Evolutionary conservation across 2,329 filamentous ascomycete genomes (phyloP).

Genomic region (Bipolaris gigantea): DNA sequence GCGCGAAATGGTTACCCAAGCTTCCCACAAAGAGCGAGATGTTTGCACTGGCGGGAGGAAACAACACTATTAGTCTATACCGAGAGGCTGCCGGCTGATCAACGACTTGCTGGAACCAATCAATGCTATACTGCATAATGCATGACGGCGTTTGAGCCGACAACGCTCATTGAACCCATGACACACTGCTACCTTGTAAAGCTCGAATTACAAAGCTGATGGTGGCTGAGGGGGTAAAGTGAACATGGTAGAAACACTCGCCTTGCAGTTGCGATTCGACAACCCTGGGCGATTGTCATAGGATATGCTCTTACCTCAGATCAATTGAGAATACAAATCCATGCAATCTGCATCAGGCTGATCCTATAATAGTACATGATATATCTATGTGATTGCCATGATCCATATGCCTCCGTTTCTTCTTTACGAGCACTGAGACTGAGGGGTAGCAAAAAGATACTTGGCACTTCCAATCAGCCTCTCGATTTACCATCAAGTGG

Average conservation of each 20-base stretch:
- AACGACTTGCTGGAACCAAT: neutral
- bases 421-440: too few species aligned
- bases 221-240: neutral
- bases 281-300: too few species aligned
- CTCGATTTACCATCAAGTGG: neutral
- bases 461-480: neutral
- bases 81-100: conserved; percentile 45
- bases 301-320: too few species aligned
- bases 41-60: conserved; percentile 46
- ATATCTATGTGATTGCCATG: too few species aligned
- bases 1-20: conserved; percentile 46
- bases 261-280: too few species aligned
- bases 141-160: neutral
- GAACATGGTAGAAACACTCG: too few species aligned
- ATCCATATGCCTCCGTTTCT: neutral
- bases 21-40: conserved; percentile 42
- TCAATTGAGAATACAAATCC: too few species aligned
- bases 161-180: neutral
- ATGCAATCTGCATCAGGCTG: too few species aligned
- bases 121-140: neutral
- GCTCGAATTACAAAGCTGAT: neutral
- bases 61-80: conserved; percentile 44
- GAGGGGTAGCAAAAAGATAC: neutral
- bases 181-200: neutral
- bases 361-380: too few species aligned